Conservation (phyloP, 352 stramenopile species). For the Achlya hypogyna region DNA sequence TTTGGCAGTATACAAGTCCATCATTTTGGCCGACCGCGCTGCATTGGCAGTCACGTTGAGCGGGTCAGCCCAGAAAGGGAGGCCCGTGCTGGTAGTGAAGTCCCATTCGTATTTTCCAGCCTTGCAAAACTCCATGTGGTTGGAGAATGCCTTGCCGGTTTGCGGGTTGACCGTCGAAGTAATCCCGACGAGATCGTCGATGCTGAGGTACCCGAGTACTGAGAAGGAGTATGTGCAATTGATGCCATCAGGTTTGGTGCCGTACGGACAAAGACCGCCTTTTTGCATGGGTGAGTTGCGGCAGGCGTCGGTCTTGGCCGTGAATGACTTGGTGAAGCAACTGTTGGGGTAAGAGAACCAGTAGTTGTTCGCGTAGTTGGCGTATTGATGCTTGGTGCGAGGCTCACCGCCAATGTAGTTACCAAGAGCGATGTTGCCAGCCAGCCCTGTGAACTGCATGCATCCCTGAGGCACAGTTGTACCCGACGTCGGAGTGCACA, state of each 20-base stretch:
- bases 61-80: constrained; percentile 28
- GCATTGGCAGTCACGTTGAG: constrained; percentile 21
- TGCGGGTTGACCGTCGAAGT: constrained; percentile 30
- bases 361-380: constrained; percentile 44
- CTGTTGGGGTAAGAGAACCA: constrained; percentile 62
- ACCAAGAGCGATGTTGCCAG: constrained; percentile 39
- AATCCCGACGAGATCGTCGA: constrained; percentile 53
- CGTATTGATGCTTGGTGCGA: constrained; percentile 42
- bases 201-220: constrained; percentile 42
- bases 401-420: constrained; percentile 37
- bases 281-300: constrained; percentile 23
- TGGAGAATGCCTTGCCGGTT: constrained; percentile 33
- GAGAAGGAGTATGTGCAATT: constrained; percentile 48
- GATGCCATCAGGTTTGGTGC: constrained; percentile 31
- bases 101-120: constrained; percentile 27
- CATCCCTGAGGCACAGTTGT: constrained; percentile 34
- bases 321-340: constrained; percentile 32
- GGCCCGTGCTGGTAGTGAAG: neutral
- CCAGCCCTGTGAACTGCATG: constrained; percentile 49
- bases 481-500: constrained; percentile 43
- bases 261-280: constrained; percentile 36
- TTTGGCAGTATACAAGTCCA: constrained; percentile 22
- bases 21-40: constrained; percentile 18
- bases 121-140: constrained; percentile 56
- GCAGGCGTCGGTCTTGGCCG: constrained; percentile 42